Evolutionary conservation across 257 asterid species (phyloP).

Genomic region (Ehretia macrophylla): DNA sequence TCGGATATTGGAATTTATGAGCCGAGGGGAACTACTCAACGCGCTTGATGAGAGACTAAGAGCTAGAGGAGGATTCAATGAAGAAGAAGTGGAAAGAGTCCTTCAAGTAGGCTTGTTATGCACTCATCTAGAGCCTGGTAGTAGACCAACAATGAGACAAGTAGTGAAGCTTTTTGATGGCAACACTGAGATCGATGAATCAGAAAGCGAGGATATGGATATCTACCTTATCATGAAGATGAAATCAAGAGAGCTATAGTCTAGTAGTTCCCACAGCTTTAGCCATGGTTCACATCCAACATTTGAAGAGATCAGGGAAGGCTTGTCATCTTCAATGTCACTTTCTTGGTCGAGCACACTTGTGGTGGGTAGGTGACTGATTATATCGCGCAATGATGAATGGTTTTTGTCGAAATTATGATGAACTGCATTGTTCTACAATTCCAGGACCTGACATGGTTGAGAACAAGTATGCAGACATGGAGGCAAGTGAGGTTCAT

Average conservation of each 20-base stretch:
- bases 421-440: too few species aligned
- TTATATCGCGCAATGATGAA: too few species aligned
- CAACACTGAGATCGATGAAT: constrained; percentile 31
- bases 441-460: too few species aligned
- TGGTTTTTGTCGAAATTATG: too few species aligned
- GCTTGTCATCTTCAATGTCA: constrained; percentile 41
- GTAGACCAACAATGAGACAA: constrained; percentile 68
- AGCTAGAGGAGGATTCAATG: constrained; percentile 24
- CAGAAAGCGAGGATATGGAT: constrained; percentile 39
- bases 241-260: constrained; percentile 39
- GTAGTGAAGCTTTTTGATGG: constrained; percentile 54
- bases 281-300: constrained; percentile 51
- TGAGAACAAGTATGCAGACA: too few species aligned
- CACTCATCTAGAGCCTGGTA: constrained; percentile 38
- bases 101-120: constrained; percentile 57
- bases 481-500: constrained; percentile 52
- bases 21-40: constrained; percentile 30
- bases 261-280: constrained; percentile 30
- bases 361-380: too few species aligned
- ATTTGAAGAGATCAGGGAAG: constrained; percentile 44
- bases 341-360: constrained; percentile 48
- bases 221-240: constrained; percentile 39
- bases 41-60: constrained; percentile 34
- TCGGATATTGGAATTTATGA: constrained; percentile 51
- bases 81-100: constrained; percentile 43